Conservation (phyloP, 2,329 filamentous ascomycete genomes). For the Aspergillus awamori region DNA sequence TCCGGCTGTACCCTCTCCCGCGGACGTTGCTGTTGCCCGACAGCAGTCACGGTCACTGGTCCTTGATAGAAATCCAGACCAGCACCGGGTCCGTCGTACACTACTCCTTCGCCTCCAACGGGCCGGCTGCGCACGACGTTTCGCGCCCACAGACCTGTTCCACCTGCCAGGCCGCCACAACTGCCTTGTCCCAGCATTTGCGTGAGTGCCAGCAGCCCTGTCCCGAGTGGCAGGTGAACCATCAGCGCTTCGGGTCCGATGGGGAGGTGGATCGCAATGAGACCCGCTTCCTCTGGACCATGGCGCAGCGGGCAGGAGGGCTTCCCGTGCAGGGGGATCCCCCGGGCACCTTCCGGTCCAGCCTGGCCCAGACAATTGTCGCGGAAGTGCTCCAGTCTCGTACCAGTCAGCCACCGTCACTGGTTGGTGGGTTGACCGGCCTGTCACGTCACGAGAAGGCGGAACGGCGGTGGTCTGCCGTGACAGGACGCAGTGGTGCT, state of each 20-base stretch:
- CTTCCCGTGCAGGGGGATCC: not conserved
- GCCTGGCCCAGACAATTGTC: not conserved
- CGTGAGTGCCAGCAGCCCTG: not conserved
- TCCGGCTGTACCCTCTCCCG: constrained; percentile 1
- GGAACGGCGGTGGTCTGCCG: not conserved
- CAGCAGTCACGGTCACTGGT: not conserved
- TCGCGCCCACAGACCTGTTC: not conserved
- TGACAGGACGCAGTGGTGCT: not conserved
- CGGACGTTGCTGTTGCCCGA: not conserved
- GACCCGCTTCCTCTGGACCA: not conserved
- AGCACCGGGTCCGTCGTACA: not conserved
- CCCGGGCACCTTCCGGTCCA: not conserved
- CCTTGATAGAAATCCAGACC: not conserved
- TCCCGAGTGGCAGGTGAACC: not conserved
- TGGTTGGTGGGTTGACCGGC: not conserved
- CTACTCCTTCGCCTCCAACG: not conserved
- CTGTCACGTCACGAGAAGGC: not conserved
- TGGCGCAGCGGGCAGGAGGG: constrained; percentile 1
- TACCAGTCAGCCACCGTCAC: not conserved
- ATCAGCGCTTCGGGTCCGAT: not conserved
- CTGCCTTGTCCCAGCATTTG: constrained; percentile 3
- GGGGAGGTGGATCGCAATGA: not conserved
- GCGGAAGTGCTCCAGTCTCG: not conserved
- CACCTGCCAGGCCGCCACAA: not conserved
- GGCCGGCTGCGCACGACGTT: not conserved